A percentile compares a stretch with the other conserved stretches of the same genome.
phyloP scores from a whole-genome alignment of 768 basidiomycete genomes.

The Pluteus cervinus region DNA sequence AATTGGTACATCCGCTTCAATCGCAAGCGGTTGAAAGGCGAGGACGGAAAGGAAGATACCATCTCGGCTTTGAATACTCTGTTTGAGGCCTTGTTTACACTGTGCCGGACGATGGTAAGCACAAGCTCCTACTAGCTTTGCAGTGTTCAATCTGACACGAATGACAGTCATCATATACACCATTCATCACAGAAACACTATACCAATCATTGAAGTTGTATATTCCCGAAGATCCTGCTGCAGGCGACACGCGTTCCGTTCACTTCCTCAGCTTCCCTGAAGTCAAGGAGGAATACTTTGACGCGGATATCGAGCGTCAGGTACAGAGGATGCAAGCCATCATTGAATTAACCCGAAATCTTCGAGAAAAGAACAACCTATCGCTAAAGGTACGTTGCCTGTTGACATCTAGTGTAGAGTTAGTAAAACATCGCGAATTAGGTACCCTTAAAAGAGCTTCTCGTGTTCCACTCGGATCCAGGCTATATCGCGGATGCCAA shows the following conservation, averaged over 20 bases:
- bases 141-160: constrained; percentile 2
- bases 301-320: constrained; percentile 88
- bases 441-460: constrained; percentile 89
- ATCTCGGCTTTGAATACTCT: constrained; percentile 86
- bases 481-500: constrained; percentile 83
- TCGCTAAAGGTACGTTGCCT: constrained; percentile 76
- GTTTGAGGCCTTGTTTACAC: constrained; percentile 90
- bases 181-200: constrained; percentile 94
- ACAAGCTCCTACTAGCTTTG: background rate
- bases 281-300: constrained; percentile 92
- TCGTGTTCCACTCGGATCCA: constrained; percentile 87
- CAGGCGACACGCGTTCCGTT: constrained; percentile 81
- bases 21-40: constrained; percentile 90
- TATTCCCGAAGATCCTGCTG: constrained; percentile 69
- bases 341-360: constrained; percentile 84
- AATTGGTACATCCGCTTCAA: constrained; percentile 99
- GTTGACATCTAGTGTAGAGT: constrained; percentile 3
- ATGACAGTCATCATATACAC: constrained; percentile 89
- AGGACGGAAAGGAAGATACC: constrained; percentile 87
- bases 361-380: constrained; percentile 82
- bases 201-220: constrained; percentile 87
- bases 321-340: constrained; percentile 93
- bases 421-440: constrained; percentile 20
- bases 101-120: constrained; percentile 89
- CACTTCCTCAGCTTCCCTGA: constrained; percentile 95